These are phyloP conservation scores for Lactarius akahatsu DNA, from an alignment of 768 basidiomycete genomes.

Conservation along the genomic window DNA sequence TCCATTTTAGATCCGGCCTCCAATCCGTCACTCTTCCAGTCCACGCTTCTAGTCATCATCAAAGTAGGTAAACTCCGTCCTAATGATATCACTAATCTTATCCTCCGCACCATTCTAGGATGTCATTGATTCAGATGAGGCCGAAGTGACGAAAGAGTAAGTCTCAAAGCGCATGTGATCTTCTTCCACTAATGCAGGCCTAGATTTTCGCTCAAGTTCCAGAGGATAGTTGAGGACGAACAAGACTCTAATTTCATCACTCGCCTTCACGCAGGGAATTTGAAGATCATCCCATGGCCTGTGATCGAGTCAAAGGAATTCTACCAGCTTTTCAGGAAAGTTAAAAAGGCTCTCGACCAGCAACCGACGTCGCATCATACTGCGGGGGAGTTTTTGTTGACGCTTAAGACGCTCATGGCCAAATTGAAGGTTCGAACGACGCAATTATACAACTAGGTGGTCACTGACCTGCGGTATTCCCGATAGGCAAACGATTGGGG, in stretches of 20 bases:
- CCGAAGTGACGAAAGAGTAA: too few relatives aligned
- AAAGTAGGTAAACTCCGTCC: slow-evolving; percentile 40
- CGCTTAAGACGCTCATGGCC: slow-evolving; percentile 64
- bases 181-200: too few relatives aligned
- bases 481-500: slow-evolving; percentile 58
- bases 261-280: slow-evolving; percentile 52
- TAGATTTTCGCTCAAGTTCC: slow-evolving; percentile 52
- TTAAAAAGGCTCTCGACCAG: slow-evolving; percentile 50
- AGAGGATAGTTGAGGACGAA: slow-evolving; percentile 62
- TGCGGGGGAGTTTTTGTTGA: slow-evolving; percentile 52
- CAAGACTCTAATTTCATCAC: slow-evolving; percentile 64
- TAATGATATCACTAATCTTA: too few relatives aligned
- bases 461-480: background rate
- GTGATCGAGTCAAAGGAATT: slow-evolving; percentile 63
- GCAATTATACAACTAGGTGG: slow-evolving; percentile 24
- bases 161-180: too few relatives aligned
- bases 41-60: slow-evolving; percentile 60
- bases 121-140: too few relatives aligned
- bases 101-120: too few relatives aligned
- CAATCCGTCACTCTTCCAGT: slow-evolving; percentile 60
- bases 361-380: slow-evolving; percentile 50
- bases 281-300: slow-evolving; percentile 65
- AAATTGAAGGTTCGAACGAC: slow-evolving; percentile 53
- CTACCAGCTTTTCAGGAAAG: slow-evolving; percentile 49
- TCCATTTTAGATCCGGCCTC: slow-evolving; percentile 58